Conservation (phyloP, 768 basidiomycete genomes). For the Hemileccinum rubropunctum region DNA sequence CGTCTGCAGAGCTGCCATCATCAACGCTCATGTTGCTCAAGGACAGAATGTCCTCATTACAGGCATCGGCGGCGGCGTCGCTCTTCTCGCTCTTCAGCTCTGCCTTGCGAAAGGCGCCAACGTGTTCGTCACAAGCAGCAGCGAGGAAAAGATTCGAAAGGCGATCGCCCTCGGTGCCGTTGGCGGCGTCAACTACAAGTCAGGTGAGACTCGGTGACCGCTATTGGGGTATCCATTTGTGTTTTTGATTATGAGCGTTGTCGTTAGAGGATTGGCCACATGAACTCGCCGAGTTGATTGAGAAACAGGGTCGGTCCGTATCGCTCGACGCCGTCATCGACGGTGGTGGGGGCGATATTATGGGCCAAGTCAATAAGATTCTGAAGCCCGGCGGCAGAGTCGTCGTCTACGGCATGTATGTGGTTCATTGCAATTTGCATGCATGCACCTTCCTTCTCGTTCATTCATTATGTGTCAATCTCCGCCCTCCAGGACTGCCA, state of each 20-base stretch:
- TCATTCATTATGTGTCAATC: constrained; percentile 10
- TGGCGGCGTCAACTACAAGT: constrained; percentile 75
- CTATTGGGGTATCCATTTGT: background rate
- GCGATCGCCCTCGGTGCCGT: constrained; percentile 68
- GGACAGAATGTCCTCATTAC: constrained; percentile 79
- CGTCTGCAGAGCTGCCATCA: constrained; percentile 53
- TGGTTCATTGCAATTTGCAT: background rate
- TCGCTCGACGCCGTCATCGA: constrained; percentile 64
- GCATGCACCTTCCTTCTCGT: background rate
- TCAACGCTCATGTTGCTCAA: constrained; percentile 59
- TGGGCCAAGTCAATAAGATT: constrained; percentile 44
- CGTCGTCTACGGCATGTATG: constrained; percentile 65
- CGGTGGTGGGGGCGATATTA: constrained; percentile 66
- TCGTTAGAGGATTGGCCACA: constrained; percentile 51
- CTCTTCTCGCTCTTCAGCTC: constrained; percentile 70
- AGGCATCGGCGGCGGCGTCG: constrained; percentile 84
- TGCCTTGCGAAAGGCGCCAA: constrained; percentile 71
- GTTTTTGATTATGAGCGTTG: background rate
- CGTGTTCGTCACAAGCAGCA: constrained; percentile 82
- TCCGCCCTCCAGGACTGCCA: constrained; percentile 48
- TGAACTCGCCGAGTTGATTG: constrained; percentile 44
- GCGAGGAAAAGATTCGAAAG: constrained; percentile 61
- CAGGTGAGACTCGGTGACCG: constrained; percentile 35
- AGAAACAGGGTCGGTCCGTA: constrained; percentile 22
- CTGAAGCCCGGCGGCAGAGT: constrained; percentile 58